Evolutionary conservation across 495 filamentous ascomycete genomes (phyloP), one percentile per base, ranked within the genome.

Genomic region (Daldinia vernicosa): DNA sequence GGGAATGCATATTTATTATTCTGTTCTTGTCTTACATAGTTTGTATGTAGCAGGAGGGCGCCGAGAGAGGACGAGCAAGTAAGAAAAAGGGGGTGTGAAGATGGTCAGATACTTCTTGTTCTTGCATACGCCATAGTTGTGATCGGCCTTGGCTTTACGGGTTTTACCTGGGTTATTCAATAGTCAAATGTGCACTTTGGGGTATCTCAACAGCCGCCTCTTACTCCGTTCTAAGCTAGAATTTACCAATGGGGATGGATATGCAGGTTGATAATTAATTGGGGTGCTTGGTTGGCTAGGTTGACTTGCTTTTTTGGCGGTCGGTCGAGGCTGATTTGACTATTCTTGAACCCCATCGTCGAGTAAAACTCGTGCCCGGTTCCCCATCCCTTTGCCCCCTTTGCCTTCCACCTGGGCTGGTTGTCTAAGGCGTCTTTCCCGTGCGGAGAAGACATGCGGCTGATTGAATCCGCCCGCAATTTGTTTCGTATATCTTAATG

Each of bases 1-100:
- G 72, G 69, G 67, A 71, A 66, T 63, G 62, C 71, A 74, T 66
- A 63, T 67, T 64, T 53, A 47, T 57, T 58, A 15, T 61, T 45
- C 37, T 53, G 40, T 62, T 39, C 39, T 40, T 26, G 43, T 47
- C 43, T 47, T 47, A 47, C 43, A 24, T 24, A 47, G 43, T 47
- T 11, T 24, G 19, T 47, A 22, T 24, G 19, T 47, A 22, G 43
- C 50, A 61, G 47, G 39, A 57, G 55, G 68, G 12, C 28, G 65
- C 33, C 27, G 51, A 57, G 33, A 58, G 24, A 32, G 54, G 40
- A 30, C 22, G 24, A 55, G 19, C 17, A 53, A 30, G 50, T 35
- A 6, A 30, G 50, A 54, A 68, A 59, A 43, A 56, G 62, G 62
- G 62, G 28, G 61, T 69, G 65, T 26, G 65, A 47, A 39, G 60